These are phyloP conservation scores for Volvox carteri DNA, from an alignment of 163 green algal species.

Conservation along the genomic window DNA sequence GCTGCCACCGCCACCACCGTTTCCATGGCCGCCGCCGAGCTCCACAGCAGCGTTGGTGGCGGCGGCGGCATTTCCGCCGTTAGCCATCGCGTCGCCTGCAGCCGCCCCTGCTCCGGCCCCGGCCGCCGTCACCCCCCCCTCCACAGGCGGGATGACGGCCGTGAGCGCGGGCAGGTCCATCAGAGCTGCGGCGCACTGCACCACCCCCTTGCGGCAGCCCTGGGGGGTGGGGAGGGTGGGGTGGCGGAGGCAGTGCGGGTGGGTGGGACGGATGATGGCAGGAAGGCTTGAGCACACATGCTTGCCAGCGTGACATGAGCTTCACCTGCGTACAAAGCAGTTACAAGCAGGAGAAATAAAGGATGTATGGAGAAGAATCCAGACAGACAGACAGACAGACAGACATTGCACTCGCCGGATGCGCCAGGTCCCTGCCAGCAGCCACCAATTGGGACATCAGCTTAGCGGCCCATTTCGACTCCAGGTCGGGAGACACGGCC, in stretches of 20 bases:
- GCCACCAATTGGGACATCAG: neutral
- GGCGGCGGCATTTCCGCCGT: too few relatives aligned
- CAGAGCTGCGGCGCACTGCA: neutral
- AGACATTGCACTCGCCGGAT: slow-evolving; percentile 19
- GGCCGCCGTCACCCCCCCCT: neutral
- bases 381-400: too few relatives aligned
- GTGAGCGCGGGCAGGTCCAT: slow-evolving; percentile 11
- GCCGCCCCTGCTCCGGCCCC: neutral
- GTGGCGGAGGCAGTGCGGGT: neutral
- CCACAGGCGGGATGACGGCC: neutral
- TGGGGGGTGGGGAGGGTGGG: neutral
- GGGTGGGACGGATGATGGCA: neutral
- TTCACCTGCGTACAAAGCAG: too few relatives aligned
- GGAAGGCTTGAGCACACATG: too few relatives aligned
- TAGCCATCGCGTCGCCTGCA: too few relatives aligned
- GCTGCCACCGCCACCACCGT: neutral
- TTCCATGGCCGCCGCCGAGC: neutral
- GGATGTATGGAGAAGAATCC: too few relatives aligned
- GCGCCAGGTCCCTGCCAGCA: neutral
- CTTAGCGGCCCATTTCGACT: slow-evolving; percentile 2
- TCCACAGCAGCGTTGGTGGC: neutral
- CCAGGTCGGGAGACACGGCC: neutral
- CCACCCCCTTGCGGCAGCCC: slow-evolving; percentile 37
- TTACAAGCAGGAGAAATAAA: too few relatives aligned
- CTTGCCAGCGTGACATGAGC: too few relatives aligned